Evolutionary conservation across 225 moss, liverwort and hornwort genomes (phyloP), one percentile per base, ranked within the genome.

Genomic region (Physcomitrium patens): DNA sequence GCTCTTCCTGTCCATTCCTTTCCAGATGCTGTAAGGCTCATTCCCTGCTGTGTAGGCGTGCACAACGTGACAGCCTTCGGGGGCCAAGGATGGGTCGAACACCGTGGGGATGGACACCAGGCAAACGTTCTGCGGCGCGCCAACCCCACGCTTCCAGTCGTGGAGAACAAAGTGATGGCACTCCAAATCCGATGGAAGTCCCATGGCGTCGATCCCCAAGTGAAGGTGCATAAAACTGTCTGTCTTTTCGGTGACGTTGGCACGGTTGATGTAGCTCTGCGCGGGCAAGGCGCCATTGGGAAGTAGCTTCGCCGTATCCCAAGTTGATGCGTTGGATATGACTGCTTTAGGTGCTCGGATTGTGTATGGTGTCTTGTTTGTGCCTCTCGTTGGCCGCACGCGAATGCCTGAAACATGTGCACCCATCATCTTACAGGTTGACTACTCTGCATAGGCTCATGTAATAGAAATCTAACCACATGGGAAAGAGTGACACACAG

Each of bases 31-130:
- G 57, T 94, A 94, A 47, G 93, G 93, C 43, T 94, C 93, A 61
- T 91, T 94, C 51, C 93, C 93, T 53, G 93, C 89, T 1, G 93
- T 91, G 70, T 94, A 94, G 1, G 93, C 89, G 65, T 94, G 93
- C 47, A 94, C 80, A 19, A 90, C 86, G 70, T 94, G 91, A 76
- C 89, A 88, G 15, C 88, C 86, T 26, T 81, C 67, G n/a, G 91
- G 91, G 3, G 93, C 93, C 71, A 94, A 82, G 0, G 87, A 83
- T 19, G 93, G 74, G 69, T 94, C 93, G 70, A 94, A 91, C 19
- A 91, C 86, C 3, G 89, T 84, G 50, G 93, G 93, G 59, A 94
- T 91, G 7, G 93, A 94, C 13, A 77, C 83, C 28, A 91, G 67
- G 11, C 81, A 86, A 13, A 94, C 93, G 66, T 94, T 94, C 75